These are phyloP conservation scores for Mucor lusitanicus DNA, from an alignment of 371 early-diverging fungal species.

Conservation along the genomic window DNA sequence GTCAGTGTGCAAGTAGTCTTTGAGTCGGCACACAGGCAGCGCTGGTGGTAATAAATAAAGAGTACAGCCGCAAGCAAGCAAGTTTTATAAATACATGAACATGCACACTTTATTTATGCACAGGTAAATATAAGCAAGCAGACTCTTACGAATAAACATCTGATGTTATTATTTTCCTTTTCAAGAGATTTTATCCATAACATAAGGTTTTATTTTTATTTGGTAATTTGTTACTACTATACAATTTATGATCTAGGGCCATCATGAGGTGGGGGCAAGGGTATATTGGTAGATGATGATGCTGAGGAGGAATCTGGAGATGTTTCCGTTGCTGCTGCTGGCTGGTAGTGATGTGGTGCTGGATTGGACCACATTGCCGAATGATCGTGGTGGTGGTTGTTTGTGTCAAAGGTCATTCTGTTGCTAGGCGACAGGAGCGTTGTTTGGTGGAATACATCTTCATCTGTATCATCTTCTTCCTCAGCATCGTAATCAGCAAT, in stretches of 20 bases:
- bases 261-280: conserved; percentile 8
- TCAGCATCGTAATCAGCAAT: conserved; percentile 1
- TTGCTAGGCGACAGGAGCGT: neutral
- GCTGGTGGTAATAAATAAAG: too few species aligned
- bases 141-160: neutral
- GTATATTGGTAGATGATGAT: conserved; percentile 1
- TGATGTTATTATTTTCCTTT: neutral
- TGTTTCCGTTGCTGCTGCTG: neutral
- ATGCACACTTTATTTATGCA: too few species aligned
- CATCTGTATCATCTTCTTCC: neutral
- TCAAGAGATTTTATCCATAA: neutral
- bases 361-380: conserved; percentile 10
- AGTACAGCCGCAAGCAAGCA: too few species aligned
- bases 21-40: too few species aligned
- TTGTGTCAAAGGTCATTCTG: neutral
- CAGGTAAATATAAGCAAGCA: neutral
- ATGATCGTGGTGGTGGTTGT: neutral
- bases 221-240: neutral
- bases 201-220: neutral
- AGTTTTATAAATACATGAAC: too few species aligned
- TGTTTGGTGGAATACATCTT: conserved; percentile 1
- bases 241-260: neutral
- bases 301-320: neutral
- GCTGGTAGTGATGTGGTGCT: conserved; percentile 12
- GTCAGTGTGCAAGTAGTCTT: neutral